Base-by-base conservation (phyloP, 768 basidiomycete species). In the Rhizopogon vulgaris region DNA sequence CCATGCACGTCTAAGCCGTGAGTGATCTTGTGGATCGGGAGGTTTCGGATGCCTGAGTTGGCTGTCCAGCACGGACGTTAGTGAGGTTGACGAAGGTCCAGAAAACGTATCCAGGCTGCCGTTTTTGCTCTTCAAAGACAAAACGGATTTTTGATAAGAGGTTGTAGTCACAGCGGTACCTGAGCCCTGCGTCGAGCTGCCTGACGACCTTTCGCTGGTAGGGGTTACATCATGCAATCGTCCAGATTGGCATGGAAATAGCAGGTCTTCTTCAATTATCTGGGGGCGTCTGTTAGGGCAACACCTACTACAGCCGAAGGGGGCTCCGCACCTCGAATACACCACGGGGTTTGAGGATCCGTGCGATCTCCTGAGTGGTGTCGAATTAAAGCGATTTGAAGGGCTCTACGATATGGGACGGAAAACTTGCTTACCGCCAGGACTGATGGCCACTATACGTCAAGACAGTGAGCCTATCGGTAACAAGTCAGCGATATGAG, bases 191-290 rank as follows among this genome's bases (percentile, higher is more conserved):
- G 60, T 58, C 1, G 64, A 70, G 32, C 51, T 58, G 14, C 41
- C 54, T 14, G 62, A 61, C 2, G 62, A 68, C 22, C 18, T 51
- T 12, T 55, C 48, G 12, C 48, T 52, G 18, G n/a, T 4, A n/a
- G 53, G 37, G 3, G 37, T 49, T 9, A 37, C n/a, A n/a, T 55
- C 49, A 14, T 52, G 43, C n/a, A 38, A 49, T 2, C 53, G 50
- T 15, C 51, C 40, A n/a, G n/a, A 36, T 47, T 59, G 56, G 41
- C 73, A 79, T 7, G 87, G 87, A 60, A 89, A 89, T 42, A 87
- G 73, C 6, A 82, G 73, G 60, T 87, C 85, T 53, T 90, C 87
- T 63, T 87, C 87, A 36, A 87, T 77, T 8, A 87, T 71, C 86
- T 88, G 11, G 32, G 55, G 7, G n/a, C 42, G 14, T 51, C 27